These are phyloP conservation scores for Arachis monticola DNA, from an alignment of 331 rosid species.

Conservation along the genomic window DNA sequence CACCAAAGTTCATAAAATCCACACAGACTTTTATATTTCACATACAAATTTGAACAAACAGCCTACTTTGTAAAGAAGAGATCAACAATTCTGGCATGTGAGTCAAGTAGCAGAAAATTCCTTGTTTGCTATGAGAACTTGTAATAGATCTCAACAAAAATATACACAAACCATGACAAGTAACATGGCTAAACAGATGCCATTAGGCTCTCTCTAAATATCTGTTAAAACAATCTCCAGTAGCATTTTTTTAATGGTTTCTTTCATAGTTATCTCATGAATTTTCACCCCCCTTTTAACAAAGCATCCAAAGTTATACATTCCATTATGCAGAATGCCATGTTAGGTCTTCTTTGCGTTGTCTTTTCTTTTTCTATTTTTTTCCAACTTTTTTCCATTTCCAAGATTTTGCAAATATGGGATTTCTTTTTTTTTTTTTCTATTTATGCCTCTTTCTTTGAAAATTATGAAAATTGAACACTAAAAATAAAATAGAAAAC, in stretches of 20 bases:
- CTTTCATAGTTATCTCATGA: slow-evolving; percentile 4
- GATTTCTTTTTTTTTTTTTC: no score
- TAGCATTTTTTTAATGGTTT: slow-evolving; percentile 10
- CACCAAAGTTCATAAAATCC: slow-evolving; percentile 1
- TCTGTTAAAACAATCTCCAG: slow-evolving; percentile 6
- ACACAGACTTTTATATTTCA: slow-evolving; percentile 5
- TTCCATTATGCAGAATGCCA: slow-evolving; percentile 5
- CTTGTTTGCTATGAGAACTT: neutral
- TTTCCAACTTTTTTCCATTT: no score
- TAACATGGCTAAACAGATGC: slow-evolving; percentile 9
- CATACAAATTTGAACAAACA: slow-evolving; percentile 12
- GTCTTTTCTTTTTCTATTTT: no score
- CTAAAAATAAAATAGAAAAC: no score
- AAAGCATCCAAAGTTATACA: slow-evolving; percentile 26
- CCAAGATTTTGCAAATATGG: no score
- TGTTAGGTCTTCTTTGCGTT: neutral
- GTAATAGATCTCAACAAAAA: slow-evolving; percentile 33
- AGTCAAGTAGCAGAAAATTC: neutral
- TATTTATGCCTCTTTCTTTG: no score
- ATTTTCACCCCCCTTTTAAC: slow-evolving; percentile 3
- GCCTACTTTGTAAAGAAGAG: slow-evolving; percentile 1
- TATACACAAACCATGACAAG: neutral
- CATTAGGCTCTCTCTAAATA: slow-evolving; percentile 2
- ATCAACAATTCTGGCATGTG: neutral
- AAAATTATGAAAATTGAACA: no score